Conservation (phyloP, 169 alveolate genomes). For the Plasmodium falciparum region DNA sequence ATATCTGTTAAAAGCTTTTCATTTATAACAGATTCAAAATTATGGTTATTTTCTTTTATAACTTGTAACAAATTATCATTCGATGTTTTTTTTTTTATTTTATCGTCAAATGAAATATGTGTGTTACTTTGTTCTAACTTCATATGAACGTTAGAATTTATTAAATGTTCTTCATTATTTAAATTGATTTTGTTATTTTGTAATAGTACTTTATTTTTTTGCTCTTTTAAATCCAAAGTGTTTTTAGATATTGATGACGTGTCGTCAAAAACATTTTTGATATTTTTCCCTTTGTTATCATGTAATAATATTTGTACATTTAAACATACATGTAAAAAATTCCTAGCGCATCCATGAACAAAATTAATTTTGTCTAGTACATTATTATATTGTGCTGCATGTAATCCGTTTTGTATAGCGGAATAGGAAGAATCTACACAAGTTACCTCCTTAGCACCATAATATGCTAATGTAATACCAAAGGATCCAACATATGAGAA, state of each 20-base stretch:
- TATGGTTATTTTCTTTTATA: not conserved
- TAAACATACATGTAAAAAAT: constrained; percentile 44
- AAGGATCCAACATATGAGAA: constrained; percentile 78
- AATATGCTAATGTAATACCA: constrained; percentile 79
- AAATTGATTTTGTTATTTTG: not conserved
- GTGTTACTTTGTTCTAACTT: not conserved
- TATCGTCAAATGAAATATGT: not conserved
- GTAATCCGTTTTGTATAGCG: constrained; percentile 73
- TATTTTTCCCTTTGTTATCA: not conserved
- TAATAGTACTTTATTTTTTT: not conserved
- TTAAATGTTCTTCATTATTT: not conserved
- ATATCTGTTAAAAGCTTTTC: constrained; percentile 36
- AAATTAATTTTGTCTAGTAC: constrained; percentile 57
- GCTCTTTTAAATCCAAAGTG: not conserved
- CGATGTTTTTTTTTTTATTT: not conserved
- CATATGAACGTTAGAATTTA: not conserved
- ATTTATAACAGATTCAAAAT: not conserved
- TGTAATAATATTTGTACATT: not conserved
- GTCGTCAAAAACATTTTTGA: not conserved
- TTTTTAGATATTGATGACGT: not conserved
- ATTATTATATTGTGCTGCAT: constrained; percentile 68
- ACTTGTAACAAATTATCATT: not conserved
- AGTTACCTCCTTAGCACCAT: constrained; percentile 79
- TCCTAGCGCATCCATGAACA: constrained; percentile 63
- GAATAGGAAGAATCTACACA: constrained; percentile 78